Evolutionary conservation across 495 filamentous ascomycete genomes (phyloP).

Genomic region (Penicillium canariense): DNA sequence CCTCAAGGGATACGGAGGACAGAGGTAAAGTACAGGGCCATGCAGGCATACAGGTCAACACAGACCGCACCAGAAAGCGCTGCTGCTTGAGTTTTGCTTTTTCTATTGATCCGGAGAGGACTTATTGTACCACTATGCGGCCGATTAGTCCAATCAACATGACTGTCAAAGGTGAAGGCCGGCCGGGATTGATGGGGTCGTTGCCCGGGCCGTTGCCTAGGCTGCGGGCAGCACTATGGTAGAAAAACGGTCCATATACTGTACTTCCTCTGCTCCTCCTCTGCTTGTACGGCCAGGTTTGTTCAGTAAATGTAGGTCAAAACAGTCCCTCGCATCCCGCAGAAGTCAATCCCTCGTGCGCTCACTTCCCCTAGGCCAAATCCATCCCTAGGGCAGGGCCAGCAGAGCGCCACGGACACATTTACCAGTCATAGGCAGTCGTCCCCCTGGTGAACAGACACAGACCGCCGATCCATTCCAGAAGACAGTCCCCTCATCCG

Average conservation of each 20-base stretch:
- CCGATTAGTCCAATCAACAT: not conserved
- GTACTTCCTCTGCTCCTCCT: not conserved
- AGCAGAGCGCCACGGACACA: not conserved
- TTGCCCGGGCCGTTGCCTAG: no score
- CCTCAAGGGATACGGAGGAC: no score
- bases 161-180: not conserved
- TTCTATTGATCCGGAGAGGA: not conserved
- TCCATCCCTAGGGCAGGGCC: not conserved
- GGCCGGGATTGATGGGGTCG: not conserved
- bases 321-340: not conserved
- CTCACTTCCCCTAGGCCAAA: not conserved
- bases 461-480: not conserved
- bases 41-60: no score
- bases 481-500: not conserved
- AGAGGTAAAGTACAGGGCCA: no score
- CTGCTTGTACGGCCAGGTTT: not conserved
- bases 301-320: not conserved
- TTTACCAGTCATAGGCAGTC: not conserved
- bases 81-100: constrained; percentile 1
- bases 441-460: not conserved
- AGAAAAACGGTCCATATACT: not conserved
- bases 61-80: no score
- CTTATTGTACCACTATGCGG: no score
- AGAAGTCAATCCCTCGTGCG: not conserved
- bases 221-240: not conserved